Percentiles rank a stretch among this genome's conserved stretches.
Evolutionary conservation across 2,329 filamentous ascomycete genomes (phyloP).

Genomic region (Ceratocystis harringtonii): DNA sequence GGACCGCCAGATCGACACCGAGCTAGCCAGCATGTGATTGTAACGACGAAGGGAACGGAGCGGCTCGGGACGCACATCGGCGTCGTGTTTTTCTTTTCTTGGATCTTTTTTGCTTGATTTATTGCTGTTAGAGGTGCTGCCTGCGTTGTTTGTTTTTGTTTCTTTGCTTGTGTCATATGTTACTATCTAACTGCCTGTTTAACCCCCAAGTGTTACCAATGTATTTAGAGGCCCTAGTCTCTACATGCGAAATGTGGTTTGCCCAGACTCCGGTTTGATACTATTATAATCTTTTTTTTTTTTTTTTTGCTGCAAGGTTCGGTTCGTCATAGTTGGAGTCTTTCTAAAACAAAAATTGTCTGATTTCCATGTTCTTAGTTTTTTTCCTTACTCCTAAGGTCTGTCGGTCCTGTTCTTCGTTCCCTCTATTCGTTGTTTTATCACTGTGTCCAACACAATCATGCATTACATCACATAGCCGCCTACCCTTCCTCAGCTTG

Average conservation of each 20-base stretch:
- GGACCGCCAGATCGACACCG: constrained; percentile 82
- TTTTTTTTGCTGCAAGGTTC: too few species aligned
- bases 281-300: too few species aligned
- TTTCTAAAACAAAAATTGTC: not conserved
- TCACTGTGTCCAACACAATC: too few species aligned
- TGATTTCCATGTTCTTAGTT: not conserved
- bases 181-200: not conserved
- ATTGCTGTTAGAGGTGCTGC: constrained; percentile 5
- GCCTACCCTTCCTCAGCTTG: too few species aligned
- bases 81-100: constrained; percentile 9
- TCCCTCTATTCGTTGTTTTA: too few species aligned
- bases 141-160: not conserved
- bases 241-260: too few species aligned
- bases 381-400: too few species aligned
- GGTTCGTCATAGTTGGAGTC: too few species aligned
- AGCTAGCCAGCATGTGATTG: constrained; percentile 74
- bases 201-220: not conserved
- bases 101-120: constrained; percentile 7
- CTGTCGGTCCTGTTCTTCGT: too few species aligned
- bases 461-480: too few species aligned
- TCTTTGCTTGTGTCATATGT: not conserved
- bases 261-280: too few species aligned
- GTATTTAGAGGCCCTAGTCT: too few species aligned
- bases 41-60: not conserved
- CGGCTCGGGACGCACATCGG: not conserved